phyloP scores from a whole-genome alignment of 257 asterid genomes.

The Lycium ferocissimum region DNA sequence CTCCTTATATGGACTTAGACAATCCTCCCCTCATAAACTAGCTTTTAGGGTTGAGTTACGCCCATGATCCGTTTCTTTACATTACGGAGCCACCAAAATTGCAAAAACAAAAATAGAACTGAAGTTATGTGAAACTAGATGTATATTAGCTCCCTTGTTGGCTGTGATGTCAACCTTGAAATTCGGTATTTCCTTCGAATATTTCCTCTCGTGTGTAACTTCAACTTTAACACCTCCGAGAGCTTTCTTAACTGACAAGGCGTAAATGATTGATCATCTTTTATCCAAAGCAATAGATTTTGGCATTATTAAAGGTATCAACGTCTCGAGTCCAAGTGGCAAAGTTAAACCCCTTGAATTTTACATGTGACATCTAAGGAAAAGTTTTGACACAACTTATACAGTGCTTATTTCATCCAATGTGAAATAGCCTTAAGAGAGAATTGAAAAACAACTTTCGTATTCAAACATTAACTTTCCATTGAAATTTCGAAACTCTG shows the following conservation, averaged over 20 bases:
- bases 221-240: conserved; percentile 98
- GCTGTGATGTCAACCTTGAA: conserved; percentile 91
- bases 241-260: conserved; percentile 78
- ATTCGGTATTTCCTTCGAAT: conserved; percentile 93
- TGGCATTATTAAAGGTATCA: not conserved
- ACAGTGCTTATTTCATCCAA: too few relatives aligned
- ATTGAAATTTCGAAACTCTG: too few relatives aligned
- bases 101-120: not conserved
- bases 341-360: not conserved
- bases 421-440: too few relatives aligned
- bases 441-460: too few relatives aligned
- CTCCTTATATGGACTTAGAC: too few relatives aligned
- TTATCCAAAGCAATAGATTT: too few relatives aligned
- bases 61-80: too few relatives aligned
- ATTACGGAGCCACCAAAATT: not conserved
- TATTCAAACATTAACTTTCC: too few relatives aligned
- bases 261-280: not conserved
- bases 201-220: conserved; percentile 93
- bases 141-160: conserved; percentile 94
- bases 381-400: not conserved
- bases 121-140: conserved; percentile 31
- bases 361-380: not conserved
- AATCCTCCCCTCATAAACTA: too few relatives aligned
- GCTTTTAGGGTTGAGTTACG: too few relatives aligned
- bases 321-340: not conserved